These are phyloP conservation scores for Trametes punicea DNA, from an alignment of 768 basidiomycete species.

Conservation along the genomic window DNA sequence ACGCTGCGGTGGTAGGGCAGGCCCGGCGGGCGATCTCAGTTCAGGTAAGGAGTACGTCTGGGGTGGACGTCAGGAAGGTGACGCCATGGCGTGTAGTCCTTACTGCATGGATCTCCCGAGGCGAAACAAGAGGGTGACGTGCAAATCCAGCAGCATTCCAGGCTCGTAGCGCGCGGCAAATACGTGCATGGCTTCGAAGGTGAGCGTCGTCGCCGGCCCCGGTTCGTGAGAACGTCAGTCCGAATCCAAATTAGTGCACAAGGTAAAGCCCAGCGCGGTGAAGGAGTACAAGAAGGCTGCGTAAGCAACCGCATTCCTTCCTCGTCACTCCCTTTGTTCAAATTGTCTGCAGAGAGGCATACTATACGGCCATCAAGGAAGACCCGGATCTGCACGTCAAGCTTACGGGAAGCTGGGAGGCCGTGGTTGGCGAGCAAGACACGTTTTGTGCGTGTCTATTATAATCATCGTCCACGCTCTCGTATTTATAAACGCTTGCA, in stretches of 20 bases:
- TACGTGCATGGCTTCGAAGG: constrained; percentile 90
- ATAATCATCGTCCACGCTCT: not conserved
- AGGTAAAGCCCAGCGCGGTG: constrained; percentile 75
- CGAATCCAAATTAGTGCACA: constrained; percentile 57
- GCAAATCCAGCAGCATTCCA: constrained; percentile 78
- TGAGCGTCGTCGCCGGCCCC: constrained; percentile 35
- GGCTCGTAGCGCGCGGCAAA: constrained; percentile 88
- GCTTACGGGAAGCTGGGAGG: constrained; percentile 93
- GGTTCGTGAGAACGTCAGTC: not conserved
- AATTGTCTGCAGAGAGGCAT: constrained; percentile 57
- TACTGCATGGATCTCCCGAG: constrained; percentile 92
- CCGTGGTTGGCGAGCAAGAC: constrained; percentile 85
- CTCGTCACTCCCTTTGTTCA: not conserved
- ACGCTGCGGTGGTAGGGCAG: constrained; percentile 9
- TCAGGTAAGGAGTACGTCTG: constrained; percentile 28
- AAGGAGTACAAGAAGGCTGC: constrained; percentile 88
- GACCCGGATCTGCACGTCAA: constrained; percentile 77
- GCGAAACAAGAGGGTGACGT: constrained; percentile 81
- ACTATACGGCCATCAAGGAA: constrained; percentile 77
- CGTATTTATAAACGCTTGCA: constrained; percentile 20
- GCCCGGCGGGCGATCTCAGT: constrained; percentile 30
- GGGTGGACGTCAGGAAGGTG: constrained; percentile 23
- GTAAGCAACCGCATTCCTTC: constrained; percentile 40
- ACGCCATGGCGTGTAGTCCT: constrained; percentile 46
- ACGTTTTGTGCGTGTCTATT: constrained; percentile 56